A percentile compares a stretch with the other conserved stretches of the same genome.
phyloP scores from a whole-genome alignment of 495 filamentous ascomycete species.

The Penicillium mononematosum region DNA sequence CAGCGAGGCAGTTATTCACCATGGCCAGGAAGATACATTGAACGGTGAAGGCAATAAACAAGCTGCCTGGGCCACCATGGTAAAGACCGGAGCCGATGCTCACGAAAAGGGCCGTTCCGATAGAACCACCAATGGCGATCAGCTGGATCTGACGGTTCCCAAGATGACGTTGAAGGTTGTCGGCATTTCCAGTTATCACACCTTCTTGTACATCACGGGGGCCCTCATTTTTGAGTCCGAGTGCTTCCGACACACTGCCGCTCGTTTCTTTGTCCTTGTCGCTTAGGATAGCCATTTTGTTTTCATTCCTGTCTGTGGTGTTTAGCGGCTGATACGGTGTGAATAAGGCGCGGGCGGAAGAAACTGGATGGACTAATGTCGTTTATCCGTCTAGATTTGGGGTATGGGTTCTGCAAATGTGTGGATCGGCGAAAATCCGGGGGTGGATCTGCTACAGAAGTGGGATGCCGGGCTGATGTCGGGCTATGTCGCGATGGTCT shows the following conservation, averaged over 20 bases:
- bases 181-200: constrained; percentile 28
- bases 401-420: background rate
- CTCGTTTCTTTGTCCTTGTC: background rate
- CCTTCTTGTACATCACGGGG: constrained; percentile 15
- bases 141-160: constrained; percentile 53
- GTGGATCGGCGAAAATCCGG: background rate
- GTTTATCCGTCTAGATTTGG: constrained; percentile 1
- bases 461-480: background rate
- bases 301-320: constrained; percentile 3
- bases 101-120: constrained; percentile 60
- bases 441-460: constrained; percentile 1
- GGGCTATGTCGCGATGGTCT: background rate
- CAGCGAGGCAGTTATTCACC: constrained; percentile 43
- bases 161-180: constrained; percentile 35
- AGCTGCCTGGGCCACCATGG: constrained; percentile 53
- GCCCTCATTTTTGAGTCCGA: background rate
- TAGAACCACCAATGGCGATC: constrained; percentile 57
- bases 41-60: constrained; percentile 45
- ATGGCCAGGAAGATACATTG: constrained; percentile 35
- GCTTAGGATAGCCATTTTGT: constrained; percentile 4
- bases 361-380: background rate
- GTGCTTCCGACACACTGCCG: background rate
- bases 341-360: background rate
- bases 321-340: background rate
- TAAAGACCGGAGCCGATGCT: constrained; percentile 33